Conservation (phyloP, 305 asterid genomes). For the Solanum hybrid region DNA sequence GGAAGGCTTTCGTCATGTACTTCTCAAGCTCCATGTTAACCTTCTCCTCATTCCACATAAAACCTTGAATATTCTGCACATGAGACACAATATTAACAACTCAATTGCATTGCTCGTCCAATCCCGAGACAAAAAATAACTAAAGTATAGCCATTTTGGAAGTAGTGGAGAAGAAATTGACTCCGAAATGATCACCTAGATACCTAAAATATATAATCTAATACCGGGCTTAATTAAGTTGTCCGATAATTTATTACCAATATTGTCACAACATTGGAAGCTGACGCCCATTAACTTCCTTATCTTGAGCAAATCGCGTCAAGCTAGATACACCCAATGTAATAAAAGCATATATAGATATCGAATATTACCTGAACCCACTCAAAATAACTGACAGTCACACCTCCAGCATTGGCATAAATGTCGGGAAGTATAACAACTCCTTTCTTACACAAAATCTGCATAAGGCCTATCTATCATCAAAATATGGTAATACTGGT, state of each 20-base stretch:
- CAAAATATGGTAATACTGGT: not conserved
- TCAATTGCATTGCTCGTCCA: not conserved
- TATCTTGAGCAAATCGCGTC: not conserved
- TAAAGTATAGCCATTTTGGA: not conserved
- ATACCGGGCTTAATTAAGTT: not conserved
- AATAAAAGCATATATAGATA: not conserved
- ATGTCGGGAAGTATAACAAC: constrained; percentile 80
- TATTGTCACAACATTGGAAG: not conserved
- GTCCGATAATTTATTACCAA: not conserved
- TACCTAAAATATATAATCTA: not conserved
- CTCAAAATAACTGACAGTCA: constrained; percentile 92
- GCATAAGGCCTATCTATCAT: constrained; percentile 12
- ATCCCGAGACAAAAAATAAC: not conserved
- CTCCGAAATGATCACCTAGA: not conserved
- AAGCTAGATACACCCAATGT: not conserved
- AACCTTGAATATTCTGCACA: constrained; percentile 86
- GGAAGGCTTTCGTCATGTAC: constrained; percentile 79
- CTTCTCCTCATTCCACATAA: constrained; percentile 90
- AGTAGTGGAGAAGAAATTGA: not conserved
- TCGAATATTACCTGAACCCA: constrained; percentile 81
- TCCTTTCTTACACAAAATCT: constrained; percentile 82
- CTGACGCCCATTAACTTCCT: not conserved
- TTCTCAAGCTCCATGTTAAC: constrained; percentile 66
- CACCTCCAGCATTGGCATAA: constrained; percentile 95
- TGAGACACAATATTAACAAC: not conserved